phyloP scores from a whole-genome alignment of 176 grass and related monocot genomes.

The Calamus simplicifolius region DNA sequence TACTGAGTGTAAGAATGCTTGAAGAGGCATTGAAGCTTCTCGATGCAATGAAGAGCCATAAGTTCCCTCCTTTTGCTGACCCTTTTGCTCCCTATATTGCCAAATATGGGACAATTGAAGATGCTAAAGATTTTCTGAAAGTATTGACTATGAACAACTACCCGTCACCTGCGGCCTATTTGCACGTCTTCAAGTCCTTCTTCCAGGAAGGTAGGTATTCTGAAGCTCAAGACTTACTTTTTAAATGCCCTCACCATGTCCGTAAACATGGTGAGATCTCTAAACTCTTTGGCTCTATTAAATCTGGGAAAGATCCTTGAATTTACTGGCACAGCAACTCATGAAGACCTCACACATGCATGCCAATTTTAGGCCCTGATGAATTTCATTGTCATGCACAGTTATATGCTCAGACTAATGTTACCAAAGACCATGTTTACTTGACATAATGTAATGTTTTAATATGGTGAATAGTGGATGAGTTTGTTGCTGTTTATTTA shows the following conservation, averaged over 20 bases:
- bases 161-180: conserved; percentile 38
- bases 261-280: conserved; percentile 44
- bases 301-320: conserved; percentile 17
- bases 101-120: conserved; percentile 58
- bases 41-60: conserved; percentile 52
- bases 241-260: conserved; percentile 72
- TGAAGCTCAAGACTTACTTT: conserved; percentile 77
- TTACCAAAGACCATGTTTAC: too few species aligned
- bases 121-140: conserved; percentile 69
- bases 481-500: too few species aligned
- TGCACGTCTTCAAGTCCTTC: conserved; percentile 63
- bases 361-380: too few species aligned
- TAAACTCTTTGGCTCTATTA: conserved; percentile 51
- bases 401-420: too few species aligned
- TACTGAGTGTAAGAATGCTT: conserved; percentile 57
- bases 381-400: too few species aligned
- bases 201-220: conserved; percentile 64
- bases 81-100: conserved; percentile 67
- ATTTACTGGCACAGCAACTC: background rate
- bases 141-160: conserved; percentile 32
- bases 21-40: conserved; percentile 58
- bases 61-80: conserved; percentile 53
- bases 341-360: too few species aligned
- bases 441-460: too few species aligned
- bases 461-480: too few species aligned